Percentiles rank a stretch among this genome's conserved stretches.
phyloP scores from a whole-genome alignment of 345 rosid species.

The Arabidopsis suecica region DNA sequence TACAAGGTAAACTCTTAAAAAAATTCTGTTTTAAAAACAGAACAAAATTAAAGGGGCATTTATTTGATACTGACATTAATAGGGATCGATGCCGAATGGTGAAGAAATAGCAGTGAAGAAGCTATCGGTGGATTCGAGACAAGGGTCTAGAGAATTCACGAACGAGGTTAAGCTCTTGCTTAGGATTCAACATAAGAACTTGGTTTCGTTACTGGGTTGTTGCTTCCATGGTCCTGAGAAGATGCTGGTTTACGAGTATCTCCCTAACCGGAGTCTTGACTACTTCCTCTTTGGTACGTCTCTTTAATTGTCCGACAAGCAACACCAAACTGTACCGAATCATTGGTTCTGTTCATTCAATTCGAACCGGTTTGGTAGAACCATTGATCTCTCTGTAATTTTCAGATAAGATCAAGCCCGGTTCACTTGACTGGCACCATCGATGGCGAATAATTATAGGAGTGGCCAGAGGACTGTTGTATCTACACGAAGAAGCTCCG shows the following conservation, averaged over 20 bases:
- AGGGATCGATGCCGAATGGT: constrained; percentile 70
- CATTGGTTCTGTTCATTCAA: constrained; percentile 2
- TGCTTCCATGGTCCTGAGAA: constrained; percentile 72
- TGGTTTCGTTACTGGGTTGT: constrained; percentile 75
- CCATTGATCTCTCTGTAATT: constrained; percentile 7
- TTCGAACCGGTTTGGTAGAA: constrained; percentile 10
- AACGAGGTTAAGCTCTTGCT: constrained; percentile 76
- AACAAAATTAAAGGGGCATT: neutral
- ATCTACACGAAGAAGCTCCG: constrained; percentile 86
- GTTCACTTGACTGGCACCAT: constrained; percentile 62
- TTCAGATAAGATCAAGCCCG: constrained; percentile 59
- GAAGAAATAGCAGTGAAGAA: constrained; percentile 80
- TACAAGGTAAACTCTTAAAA: constrained; percentile 57
- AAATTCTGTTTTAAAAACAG: neutral
- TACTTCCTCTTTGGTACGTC: constrained; percentile 65
- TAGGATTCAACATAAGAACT: constrained; percentile 76
- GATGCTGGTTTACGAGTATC: constrained; percentile 84
- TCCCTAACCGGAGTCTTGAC: constrained; percentile 81
- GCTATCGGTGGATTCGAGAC: constrained; percentile 62
- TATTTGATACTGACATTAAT: neutral
- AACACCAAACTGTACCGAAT: constrained; percentile 1
- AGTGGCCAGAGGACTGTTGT: constrained; percentile 77
- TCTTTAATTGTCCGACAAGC: constrained; percentile 6
- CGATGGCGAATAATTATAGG: constrained; percentile 65
- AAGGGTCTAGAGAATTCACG: constrained; percentile 70